Base-by-base conservation (phyloP, 371 early-diverging fungal genomes). In the Mortierella sp. region DNA sequence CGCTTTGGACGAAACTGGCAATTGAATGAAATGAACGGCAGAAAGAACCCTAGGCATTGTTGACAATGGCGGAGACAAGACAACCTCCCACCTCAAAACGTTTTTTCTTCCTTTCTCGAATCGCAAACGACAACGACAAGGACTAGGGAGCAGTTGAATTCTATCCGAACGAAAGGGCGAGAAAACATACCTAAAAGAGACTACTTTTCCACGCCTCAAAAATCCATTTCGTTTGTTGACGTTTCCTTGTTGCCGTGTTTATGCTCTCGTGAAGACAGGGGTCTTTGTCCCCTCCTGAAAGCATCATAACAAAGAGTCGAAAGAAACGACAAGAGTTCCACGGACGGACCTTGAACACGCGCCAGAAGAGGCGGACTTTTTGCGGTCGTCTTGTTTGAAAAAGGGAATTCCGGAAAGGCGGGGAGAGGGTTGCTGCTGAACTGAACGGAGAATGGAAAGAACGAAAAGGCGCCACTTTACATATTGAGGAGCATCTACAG, bases 381-480 rank as follows among this genome's bases (percentile, higher is more conserved):
- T 50, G 19, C n/a, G 13, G 10, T 50, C 50, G 21, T 69, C 2
- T 59, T 16, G 26, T 51, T 67, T 67, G 21, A 46, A 75, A 67
- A 75, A 75, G 64, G 54, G 54, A 72, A 72, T 31, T 31, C 48
- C 19, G 53, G 31, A 44, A 72, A 54, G 37, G 31, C 31, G 64
- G 59, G 31, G 28, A 57, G 43, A 59, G 21, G n/a, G 54, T 21
- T n/a, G 3, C 53, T 50, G 21, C 54, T 54, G n/a, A 14, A 51
- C 51, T 51, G 51, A 54, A 21, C 19, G 16, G 51, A 37, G 3
- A 0, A 43, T 13, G 61, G 64, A 44, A 55, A 55, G 55, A 43
- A 43, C 55, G 54, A 37, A 61, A 64, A 57, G 24, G 26, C 26
- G 14, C 3, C 16, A 50, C 16, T 34, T 61, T 61, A 19, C 34